Evolutionary conservation across 176 grass and related monocot genomes (phyloP), one percentile per base, ranked within the genome.

Genomic region (Chloris gayana): DNA sequence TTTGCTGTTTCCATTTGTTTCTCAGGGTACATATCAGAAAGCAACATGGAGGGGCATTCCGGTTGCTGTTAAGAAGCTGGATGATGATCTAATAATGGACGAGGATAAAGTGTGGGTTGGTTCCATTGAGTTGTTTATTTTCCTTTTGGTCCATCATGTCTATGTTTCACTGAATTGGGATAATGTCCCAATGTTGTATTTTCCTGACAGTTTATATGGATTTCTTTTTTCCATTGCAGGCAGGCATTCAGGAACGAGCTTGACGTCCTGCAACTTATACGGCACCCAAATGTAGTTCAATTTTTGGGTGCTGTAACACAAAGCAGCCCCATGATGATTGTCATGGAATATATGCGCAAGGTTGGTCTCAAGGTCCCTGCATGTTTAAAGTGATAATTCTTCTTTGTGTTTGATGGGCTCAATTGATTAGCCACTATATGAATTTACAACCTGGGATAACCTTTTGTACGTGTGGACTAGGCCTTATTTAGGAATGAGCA

Each of bases 281-380:
- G 96, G 15, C 96, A 99, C 91, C 96, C 96, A 41, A 99, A 99
- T 86, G 96, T 99, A 4, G 96, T 95, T 41, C 96, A 99, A 72
- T 99, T 99, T 86, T 85, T 99, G 80, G 96, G 96, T 44, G 96
- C 92, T 72, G 92, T 99, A 74, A 99, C 96, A 88, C 96, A 99
- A 82, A 95, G 92, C 73, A 99, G 65, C 69, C 96, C 96, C 31
- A 99, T 99, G 96, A 99, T 99, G 96, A 99, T 99, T 82, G 96
- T 99, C 9, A 99, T 94, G 63, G 96, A 99, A 83, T 99, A 74
- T 91, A 86, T 99, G 88, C 92, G 90, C 47, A 99, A 99, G 96
- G 96, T 99, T 89, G 78, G 81, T 75, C 64, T 63, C 62, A 46
- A 31, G 21, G 8, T 12, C 26, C 21, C 50, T 81, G 31, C 32